Conservation (phyloP, 495 filamentous ascomycete species). For the Trypethelium eluteriae region DNA sequence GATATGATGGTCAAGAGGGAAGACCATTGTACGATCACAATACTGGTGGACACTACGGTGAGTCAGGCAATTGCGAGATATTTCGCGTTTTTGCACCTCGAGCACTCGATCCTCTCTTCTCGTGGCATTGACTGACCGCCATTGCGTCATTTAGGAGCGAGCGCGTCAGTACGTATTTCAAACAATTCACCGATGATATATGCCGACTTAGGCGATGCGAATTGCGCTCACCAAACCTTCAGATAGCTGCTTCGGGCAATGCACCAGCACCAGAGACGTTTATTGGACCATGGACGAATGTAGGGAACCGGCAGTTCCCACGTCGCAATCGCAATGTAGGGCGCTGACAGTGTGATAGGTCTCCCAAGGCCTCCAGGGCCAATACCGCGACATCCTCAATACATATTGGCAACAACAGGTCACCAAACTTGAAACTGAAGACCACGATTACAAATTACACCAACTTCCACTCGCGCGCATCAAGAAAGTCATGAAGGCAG, state of each 20-base stretch:
- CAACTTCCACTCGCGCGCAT: constrained; percentile 92
- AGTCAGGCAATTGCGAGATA: constrained; percentile 25
- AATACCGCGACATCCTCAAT: constrained; percentile 91
- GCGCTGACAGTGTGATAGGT: constrained; percentile 48
- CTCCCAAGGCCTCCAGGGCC: constrained; percentile 87
- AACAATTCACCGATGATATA: constrained; percentile 12
- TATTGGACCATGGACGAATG: constrained; percentile 91
- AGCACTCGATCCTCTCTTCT: background rate
- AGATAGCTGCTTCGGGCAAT: constrained; percentile 58
- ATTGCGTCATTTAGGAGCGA: constrained; percentile 53
- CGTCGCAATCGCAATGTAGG: background rate
- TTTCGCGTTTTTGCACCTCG: background rate
- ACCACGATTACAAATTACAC: constrained; percentile 96
- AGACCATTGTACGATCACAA: constrained; percentile 67
- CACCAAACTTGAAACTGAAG: constrained; percentile 84
- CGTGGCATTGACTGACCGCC: constrained; percentile 18
- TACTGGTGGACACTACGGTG: constrained; percentile 87
- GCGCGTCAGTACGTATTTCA: constrained; percentile 58
- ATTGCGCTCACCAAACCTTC: constrained; percentile 46
- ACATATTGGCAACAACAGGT: constrained; percentile 99
- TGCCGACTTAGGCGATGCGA: constrained; percentile 14
- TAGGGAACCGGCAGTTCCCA: constrained; percentile 36
- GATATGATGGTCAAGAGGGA: constrained; percentile 36
- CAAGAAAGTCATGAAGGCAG: constrained; percentile 99
- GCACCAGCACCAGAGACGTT: constrained; percentile 81